Conservation (phyloP, 257 asterid genomes). For the Jaltomata sinuosa region DNA sequence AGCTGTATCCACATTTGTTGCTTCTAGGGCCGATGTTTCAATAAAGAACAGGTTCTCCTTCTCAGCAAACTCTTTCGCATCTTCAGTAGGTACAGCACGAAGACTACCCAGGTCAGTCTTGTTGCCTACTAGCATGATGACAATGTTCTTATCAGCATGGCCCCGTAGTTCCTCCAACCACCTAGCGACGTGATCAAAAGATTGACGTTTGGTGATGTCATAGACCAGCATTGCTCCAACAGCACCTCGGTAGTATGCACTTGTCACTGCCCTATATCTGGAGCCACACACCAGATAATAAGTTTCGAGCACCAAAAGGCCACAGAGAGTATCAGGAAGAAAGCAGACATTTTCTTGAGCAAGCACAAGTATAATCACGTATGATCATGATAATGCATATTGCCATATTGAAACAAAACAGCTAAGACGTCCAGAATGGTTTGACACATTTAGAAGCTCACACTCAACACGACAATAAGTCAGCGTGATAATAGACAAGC, state of each 20-base stretch:
- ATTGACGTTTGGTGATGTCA: constrained; percentile 68
- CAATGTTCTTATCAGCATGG: constrained; percentile 77
- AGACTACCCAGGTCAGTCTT: constrained; percentile 61
- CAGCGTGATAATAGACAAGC: neutral
- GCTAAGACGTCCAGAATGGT: neutral
- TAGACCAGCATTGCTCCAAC: constrained; percentile 90
- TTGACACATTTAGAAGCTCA: neutral
- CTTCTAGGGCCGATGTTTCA: constrained; percentile 90
- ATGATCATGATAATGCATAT: neutral
- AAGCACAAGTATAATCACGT: neutral
- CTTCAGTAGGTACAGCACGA: constrained; percentile 66
- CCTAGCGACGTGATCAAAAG: constrained; percentile 71
- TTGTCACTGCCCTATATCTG: constrained; percentile 90
- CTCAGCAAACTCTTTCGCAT: constrained; percentile 81
- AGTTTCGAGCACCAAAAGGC: neutral
- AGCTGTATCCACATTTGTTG: constrained; percentile 79
- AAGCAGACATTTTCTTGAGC: neutral
- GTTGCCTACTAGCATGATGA: constrained; percentile 82
- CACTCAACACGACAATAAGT: neutral
- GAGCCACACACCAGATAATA: neutral
- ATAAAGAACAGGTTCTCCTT: constrained; percentile 70
- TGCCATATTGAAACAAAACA: neutral
- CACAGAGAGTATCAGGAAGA: neutral
- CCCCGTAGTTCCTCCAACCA: constrained; percentile 78
- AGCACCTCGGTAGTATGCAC: constrained; percentile 93